Base-by-base conservation (phyloP, 768 basidiomycete species). In the Roridomyces roridus region DNA sequence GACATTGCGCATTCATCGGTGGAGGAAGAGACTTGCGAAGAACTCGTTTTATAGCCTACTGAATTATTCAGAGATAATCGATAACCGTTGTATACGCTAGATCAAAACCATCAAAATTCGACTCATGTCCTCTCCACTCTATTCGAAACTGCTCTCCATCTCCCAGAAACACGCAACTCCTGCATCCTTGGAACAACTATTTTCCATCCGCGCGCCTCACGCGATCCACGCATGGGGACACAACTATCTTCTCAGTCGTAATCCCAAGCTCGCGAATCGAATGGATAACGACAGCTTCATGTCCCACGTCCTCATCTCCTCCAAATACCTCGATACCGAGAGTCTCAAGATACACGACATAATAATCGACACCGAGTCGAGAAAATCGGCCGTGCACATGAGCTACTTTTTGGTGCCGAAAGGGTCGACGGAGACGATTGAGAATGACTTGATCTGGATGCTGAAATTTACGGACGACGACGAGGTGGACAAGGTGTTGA, bases 401-500 rank as follows among this genome's bases (percentile, higher is more conserved):
- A 46, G 50, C 41, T 53, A 58, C 39, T 58, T 49, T 41, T 55
- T 67, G 34, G 50, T 31, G 29, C 41, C 59, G 34, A 24, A 31
- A 14, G 55, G 26, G 23, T 41, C 28, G 9, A 35, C 60, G 40
- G 36, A 60, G 48, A 41, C 48, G 60, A 45, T 74, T 51, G 75
- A 71, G 69, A 72, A 74, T 15, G 29, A 55, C 20, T 35, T 55
- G 23, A 37, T 55, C 29, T 55, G 51, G 51, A 26, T 24, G 6
- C 17, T 53, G 4, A 53, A 43, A 28, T 53, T 53, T 23, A 53
- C 51, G 26, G 24, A 31, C 41, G 51, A 53, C 20, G 51, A 34
- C 17, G 51, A 53, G 34, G 35, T 53, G 34, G 51, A 53, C n/a
- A 29, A 31, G 25, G 35, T 53, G 14, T 45, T 53, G 41, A 53